These are phyloP conservation scores for Neofusicoccum sp. DNA, from an alignment of 2,329 filamentous ascomycete genomes.

Conservation along the genomic window DNA sequence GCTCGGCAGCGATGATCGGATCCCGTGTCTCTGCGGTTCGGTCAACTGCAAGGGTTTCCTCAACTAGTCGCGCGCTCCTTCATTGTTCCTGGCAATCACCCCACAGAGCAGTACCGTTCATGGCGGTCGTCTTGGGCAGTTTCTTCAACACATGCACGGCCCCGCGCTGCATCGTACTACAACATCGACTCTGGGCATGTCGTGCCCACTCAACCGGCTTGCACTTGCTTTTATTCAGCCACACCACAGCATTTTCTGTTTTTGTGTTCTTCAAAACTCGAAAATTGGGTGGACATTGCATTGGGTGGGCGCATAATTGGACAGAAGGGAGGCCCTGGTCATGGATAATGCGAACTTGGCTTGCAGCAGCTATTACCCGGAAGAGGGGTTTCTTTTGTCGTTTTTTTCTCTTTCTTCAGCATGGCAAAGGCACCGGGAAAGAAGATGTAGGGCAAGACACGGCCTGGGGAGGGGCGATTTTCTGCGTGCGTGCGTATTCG, in stretches of 20 bases:
- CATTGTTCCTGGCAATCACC: not conserved
- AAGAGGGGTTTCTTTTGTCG: not conserved
- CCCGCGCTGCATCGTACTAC: not conserved
- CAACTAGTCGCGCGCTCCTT: constrained; percentile 60
- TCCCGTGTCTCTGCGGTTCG: constrained; percentile 95
- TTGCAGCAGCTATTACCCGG: not conserved
- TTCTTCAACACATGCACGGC: not conserved
- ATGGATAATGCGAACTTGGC: constrained; percentile 8
- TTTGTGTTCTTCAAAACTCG: constrained; percentile 11
- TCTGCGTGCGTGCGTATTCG: not conserved
- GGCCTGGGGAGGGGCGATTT: not conserved
- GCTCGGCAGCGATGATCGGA: constrained; percentile 89
- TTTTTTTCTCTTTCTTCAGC: not conserved
- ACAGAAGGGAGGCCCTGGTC: constrained; percentile 4
- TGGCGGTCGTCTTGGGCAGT: not conserved
- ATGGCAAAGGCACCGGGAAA: not conserved
- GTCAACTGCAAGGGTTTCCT: constrained; percentile 98
- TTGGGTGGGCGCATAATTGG: constrained; percentile 17
- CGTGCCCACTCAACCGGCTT: not conserved
- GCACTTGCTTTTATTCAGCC: not conserved
- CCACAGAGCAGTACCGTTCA: not conserved
- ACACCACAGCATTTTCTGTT: not conserved
- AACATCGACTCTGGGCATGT: constrained; percentile 1
- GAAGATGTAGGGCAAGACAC: not conserved
- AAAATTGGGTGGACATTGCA: constrained; percentile 17